Conservation (phyloP, 2,329 filamentous ascomycete species). For the Emergomyces africanus region DNA sequence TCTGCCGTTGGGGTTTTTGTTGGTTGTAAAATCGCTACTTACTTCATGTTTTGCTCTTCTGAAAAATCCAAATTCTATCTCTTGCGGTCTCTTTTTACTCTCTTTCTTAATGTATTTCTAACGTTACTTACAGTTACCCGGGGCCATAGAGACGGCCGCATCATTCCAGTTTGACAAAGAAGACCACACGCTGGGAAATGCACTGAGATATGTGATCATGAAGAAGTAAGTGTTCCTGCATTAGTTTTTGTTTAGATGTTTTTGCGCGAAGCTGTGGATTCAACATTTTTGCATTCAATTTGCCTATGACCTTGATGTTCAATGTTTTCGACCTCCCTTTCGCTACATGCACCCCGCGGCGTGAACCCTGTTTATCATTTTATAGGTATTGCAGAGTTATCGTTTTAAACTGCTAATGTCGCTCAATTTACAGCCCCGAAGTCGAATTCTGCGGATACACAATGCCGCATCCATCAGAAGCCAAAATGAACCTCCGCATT, state of each 20-base stretch:
- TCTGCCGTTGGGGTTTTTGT: no score
- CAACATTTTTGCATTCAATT: neutral
- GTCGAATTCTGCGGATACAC: slow-evolving; percentile 98
- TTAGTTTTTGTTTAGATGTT: neutral
- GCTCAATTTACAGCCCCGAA: slow-evolving; percentile 54
- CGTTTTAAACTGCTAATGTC: neutral
- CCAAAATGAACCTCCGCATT: slow-evolving; percentile 93
- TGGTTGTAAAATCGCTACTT: no score
- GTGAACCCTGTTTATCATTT: neutral
- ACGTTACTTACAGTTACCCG: slow-evolving; percentile 52
- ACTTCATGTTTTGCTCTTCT: neutral
- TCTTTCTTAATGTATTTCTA: neutral
- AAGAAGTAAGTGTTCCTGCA: slow-evolving; percentile 63
- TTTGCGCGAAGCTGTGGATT: neutral
- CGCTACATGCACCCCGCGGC: neutral
- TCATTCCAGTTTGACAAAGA: slow-evolving; percentile 92
- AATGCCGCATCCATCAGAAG: slow-evolving; percentile 90
- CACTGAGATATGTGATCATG: slow-evolving; percentile 90
- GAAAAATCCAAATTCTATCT: neutral
- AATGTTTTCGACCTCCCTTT: neutral
- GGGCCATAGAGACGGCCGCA: slow-evolving; percentile 71
- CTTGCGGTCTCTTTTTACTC: neutral
- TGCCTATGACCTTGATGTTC: neutral
- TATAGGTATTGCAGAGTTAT: neutral
- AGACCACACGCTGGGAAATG: slow-evolving; percentile 91